Evolutionary conservation across 768 basidiomycete genomes (phyloP).

Genomic region (Russula sp.): DNA sequence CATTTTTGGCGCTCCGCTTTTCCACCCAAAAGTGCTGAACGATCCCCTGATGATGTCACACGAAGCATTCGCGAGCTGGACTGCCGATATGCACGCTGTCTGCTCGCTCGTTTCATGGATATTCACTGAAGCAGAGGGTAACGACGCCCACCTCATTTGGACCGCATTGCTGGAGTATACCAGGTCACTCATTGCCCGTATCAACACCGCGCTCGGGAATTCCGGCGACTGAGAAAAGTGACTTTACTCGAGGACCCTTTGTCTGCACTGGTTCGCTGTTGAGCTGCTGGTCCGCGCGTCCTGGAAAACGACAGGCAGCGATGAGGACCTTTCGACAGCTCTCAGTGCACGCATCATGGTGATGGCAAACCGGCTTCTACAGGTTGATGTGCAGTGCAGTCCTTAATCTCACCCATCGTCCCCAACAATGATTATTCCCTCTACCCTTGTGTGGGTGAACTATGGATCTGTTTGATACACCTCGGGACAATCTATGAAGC

Average conservation of each 20-base stretch:
- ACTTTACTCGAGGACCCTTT: neutral
- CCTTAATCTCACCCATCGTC: conserved; percentile 35
- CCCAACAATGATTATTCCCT: conserved; percentile 31
- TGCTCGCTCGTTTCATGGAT: conserved; percentile 18
- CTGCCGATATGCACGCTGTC: conserved; percentile 32
- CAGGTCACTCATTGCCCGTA: conserved; percentile 14
- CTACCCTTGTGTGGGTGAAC: conserved; percentile 43
- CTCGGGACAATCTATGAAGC: conserved; percentile 17
- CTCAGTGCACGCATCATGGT: conserved; percentile 1
- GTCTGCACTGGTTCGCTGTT: conserved; percentile 17
- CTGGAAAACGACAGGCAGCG: neutral
- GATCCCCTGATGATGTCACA: conserved; percentile 39
- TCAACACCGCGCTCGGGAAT: conserved; percentile 6
- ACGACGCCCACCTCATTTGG: conserved; percentile 10
- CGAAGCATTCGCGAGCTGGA: conserved; percentile 33
- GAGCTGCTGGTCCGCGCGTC: conserved; percentile 15
- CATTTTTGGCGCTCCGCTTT: conserved; percentile 27
- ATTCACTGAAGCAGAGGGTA: neutral
- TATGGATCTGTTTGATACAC: conserved; percentile 75
- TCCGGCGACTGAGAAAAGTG: neutral
- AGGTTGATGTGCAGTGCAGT: conserved; percentile 45
- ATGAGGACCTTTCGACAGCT: conserved; percentile 6
- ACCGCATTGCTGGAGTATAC: conserved; percentile 12
- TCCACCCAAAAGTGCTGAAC: conserved; percentile 32
- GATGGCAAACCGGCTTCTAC: conserved; percentile 36